Conservation (phyloP, 2,329 filamentous ascomycete genomes). For the Colletotrichum sp. region DNA sequence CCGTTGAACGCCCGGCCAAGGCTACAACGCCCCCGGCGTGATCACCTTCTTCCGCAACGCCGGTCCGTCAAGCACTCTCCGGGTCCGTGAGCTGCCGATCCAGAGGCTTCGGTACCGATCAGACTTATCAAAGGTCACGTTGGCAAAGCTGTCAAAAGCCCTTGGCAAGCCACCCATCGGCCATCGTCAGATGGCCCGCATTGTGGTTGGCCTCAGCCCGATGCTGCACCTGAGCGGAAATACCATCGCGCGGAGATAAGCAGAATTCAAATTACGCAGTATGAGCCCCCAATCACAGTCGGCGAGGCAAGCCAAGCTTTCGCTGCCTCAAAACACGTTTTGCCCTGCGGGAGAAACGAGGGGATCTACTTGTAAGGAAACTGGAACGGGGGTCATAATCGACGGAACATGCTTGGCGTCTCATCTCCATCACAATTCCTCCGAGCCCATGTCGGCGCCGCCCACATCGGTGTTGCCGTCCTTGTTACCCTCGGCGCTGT, state of each 20-base stretch:
- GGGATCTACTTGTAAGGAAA: conserved; percentile 4
- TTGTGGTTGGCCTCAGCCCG: neutral
- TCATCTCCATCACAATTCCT: conserved; percentile 15
- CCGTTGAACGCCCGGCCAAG: neutral
- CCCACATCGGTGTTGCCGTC: neutral
- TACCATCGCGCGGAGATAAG: neutral
- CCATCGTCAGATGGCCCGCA: neutral
- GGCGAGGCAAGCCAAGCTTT: neutral
- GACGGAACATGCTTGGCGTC: conserved; percentile 8
- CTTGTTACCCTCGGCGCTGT: neutral
- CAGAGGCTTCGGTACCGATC: neutral
- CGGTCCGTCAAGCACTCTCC: neutral
- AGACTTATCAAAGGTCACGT: neutral
- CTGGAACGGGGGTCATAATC: neutral
- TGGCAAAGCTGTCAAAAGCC: neutral
- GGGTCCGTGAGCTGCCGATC: neutral
- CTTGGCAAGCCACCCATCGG: neutral
- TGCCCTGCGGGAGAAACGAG: conserved; percentile 5
- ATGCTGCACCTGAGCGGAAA: neutral
- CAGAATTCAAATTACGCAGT: neutral
- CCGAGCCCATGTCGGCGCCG: neutral
- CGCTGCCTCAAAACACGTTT: conserved; percentile 12
- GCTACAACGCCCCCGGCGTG: neutral
- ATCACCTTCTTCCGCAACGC: neutral
- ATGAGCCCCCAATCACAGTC: neutral